Percentiles rank a stretch among this genome's conserved stretches.
phyloP scores from a whole-genome alignment of 108 stramenopile species.

The Heterococcus sp. region DNA sequence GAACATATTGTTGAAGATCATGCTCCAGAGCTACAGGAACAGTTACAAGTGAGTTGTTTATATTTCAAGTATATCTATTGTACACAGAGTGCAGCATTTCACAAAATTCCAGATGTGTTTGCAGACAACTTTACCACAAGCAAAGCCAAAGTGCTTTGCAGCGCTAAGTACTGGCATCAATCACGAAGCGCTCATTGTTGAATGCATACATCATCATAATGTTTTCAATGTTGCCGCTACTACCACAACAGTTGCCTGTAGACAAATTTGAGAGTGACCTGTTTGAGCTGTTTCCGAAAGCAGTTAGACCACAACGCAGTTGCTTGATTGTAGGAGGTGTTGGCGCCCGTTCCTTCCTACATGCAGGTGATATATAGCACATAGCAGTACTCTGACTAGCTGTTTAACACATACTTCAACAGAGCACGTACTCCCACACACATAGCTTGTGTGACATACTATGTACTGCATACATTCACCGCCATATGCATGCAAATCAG shows the following conservation, averaged over 20 bases:
- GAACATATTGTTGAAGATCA: background rate
- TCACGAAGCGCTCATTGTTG: background rate
- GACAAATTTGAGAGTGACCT: constrained; percentile 2
- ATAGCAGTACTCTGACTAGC: no score
- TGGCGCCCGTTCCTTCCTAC: constrained; percentile 41
- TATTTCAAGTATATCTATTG: background rate
- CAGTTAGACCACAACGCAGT: constrained; percentile 23
- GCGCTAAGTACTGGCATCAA: background rate
- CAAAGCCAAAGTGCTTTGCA: background rate
- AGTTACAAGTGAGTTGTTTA: background rate
- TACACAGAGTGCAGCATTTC: background rate
- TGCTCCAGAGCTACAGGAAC: background rate
- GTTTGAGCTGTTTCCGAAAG: constrained; percentile 34
- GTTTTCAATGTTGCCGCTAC: background rate
- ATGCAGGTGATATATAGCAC: background rate
- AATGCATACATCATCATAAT: background rate
- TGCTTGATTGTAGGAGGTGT: constrained; percentile 34
- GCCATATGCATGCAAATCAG: no score
- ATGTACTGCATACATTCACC: no score
- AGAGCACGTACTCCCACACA: no score
- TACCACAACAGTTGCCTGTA: background rate
- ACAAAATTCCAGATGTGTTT: background rate
- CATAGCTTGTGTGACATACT: background rate
- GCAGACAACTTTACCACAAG: background rate
- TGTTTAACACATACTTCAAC: no score